Evolutionary conservation across 1,139 yeast genomes (phyloP).

Genomic region (Pichia terricola): DNA sequence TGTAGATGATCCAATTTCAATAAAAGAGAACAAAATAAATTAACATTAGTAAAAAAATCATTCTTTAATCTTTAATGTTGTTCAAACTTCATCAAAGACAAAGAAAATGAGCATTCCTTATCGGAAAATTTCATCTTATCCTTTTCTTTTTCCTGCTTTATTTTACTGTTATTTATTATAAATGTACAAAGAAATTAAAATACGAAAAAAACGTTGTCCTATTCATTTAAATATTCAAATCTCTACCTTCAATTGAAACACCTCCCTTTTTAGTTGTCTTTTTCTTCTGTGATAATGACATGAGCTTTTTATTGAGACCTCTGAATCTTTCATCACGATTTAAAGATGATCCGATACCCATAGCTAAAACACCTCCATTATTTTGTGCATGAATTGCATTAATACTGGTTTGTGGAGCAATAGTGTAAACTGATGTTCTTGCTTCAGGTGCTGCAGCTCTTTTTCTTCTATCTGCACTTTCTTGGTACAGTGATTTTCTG

Average conservation of each 20-base stretch:
- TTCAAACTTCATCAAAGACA: too few relatives aligned
- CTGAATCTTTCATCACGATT: slow-evolving; percentile 68
- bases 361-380: slow-evolving; percentile 25
- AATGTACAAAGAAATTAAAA: neutral
- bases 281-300: slow-evolving; percentile 34
- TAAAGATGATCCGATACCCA: slow-evolving; percentile 42
- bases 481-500: slow-evolving; percentile 67
- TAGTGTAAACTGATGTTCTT: slow-evolving; percentile 78
- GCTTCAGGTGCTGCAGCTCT: slow-evolving; percentile 94
- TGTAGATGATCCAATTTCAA: too few relatives aligned
- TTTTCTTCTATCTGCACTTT: slow-evolving; percentile 83
- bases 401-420: slow-evolving; percentile 73
- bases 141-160: too few relatives aligned
- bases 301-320: slow-evolving; percentile 52
- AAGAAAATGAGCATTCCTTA: too few relatives aligned
- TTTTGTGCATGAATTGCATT: slow-evolving; percentile 26
- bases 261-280: slow-evolving; percentile 48
- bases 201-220: neutral
- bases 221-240: slow-evolving; percentile 27
- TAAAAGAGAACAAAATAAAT: too few relatives aligned
- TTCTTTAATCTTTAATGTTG: too few relatives aligned
- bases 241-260: slow-evolving; percentile 75
- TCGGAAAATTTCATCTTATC: too few relatives aligned
- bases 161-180: too few relatives aligned
- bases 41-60: too few relatives aligned